phyloP scores from a whole-genome alignment of 306 rosid species.

The Acacia crassicarpa region DNA sequence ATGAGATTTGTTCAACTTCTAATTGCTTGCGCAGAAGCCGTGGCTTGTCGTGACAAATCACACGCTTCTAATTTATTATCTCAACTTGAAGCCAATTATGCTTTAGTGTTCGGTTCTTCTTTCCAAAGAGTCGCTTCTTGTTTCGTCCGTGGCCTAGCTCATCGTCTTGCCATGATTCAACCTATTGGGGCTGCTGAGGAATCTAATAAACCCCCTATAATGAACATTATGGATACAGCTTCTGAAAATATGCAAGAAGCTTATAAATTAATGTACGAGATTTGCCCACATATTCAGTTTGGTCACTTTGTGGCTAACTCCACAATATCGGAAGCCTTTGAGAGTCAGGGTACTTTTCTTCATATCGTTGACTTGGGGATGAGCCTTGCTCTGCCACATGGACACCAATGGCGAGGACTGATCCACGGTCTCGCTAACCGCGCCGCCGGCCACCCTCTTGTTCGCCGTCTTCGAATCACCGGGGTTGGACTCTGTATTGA shows the following conservation, averaged over 20 bases:
- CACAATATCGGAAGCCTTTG: conserved; percentile 93
- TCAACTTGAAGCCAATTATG: conserved; percentile 53
- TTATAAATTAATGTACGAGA: conserved; percentile 63
- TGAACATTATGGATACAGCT: conserved; percentile 54
- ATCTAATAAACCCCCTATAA: conserved; percentile 25
- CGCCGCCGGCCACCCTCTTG: conserved; percentile 16
- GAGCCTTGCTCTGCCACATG: conserved; percentile 68
- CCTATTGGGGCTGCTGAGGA: conserved; percentile 56
- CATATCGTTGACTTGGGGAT: conserved; percentile 86
- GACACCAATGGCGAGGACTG: conserved; percentile 75
- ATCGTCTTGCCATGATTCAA: conserved; percentile 56
- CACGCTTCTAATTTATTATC: conserved; percentile 66
- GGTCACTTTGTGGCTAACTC: conserved; percentile 82
- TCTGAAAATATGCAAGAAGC: conserved; percentile 73
- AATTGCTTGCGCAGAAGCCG: conserved; percentile 87
- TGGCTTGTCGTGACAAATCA: conserved; percentile 79
- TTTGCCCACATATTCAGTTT: conserved; percentile 78
- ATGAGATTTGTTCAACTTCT: conserved; percentile 87
- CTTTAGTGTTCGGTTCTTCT: conserved; percentile 78
- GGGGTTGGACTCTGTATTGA: conserved; percentile 57
- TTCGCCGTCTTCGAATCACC: conserved; percentile 52
- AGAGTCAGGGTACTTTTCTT: conserved; percentile 69
- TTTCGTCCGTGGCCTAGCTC: conserved; percentile 72
- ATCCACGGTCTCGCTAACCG: conserved; percentile 53
- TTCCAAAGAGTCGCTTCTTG: conserved; percentile 91